Base-by-base conservation (phyloP, 1,284 basidiomycete species). In the Microbotryomycetes sp. region DNA sequence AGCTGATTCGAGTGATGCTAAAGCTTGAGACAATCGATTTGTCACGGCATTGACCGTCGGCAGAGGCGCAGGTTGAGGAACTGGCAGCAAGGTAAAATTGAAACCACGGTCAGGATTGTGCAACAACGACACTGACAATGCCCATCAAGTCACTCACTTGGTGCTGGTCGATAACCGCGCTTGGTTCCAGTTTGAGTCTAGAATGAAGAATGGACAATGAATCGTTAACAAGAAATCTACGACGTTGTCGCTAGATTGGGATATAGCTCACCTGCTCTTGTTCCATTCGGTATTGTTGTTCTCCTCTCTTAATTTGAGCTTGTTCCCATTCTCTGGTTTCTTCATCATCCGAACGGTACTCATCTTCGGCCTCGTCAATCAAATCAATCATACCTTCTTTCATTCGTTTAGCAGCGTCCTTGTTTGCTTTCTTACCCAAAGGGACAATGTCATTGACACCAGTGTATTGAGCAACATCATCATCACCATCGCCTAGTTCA, bases 261-360 rank as follows among this genome's bases (percentile, higher is more conserved):
- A n/a, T n/a, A n/a, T n/a, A n/a, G n/a, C n/a, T n/a, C n/a, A n/a
- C n/a, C n/a, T n/a, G n/a, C n/a, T n/a, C n/a, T n/a, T n/a, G n/a
- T n/a, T n/a, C n/a, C n/a, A n/a, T 59, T 71, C 66, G 16, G 59
- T 60, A 3, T 57, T 60, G 70, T 69, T 67, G 54, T 14, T 60
- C 89, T 6, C 87, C 89, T 65, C 91, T 80, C 30, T 86, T 83
- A 15, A 89, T 80, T 74, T 96, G 92, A 56, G 88, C 89, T 68
- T 83, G 81, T 73, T 96, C 92, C 93, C 92, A 97, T 77, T 92
- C 88, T 23, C 81, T 78, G 1, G 86, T 85, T 76, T 97, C 92
- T 72, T 96, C 80, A 58, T 81, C 92, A 58, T 91, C 90, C 63
- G 88, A 84, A 64, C 73, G 54, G 2, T 65, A 65, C 9, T 59